Conservation (phyloP, 306 rosid genomes). For the Betula pendula region DNA sequence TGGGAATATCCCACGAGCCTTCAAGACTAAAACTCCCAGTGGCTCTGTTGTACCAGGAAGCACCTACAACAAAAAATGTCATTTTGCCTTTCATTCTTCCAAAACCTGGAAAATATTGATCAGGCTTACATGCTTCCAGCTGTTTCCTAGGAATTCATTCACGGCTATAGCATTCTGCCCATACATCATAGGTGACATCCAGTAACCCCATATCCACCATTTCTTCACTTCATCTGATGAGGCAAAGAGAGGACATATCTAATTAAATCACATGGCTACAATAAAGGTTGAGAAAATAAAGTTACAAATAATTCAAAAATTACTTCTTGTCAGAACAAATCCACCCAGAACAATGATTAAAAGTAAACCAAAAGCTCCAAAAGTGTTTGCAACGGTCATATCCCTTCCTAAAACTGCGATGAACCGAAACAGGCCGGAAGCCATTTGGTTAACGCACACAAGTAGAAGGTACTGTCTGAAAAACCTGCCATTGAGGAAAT, state of each 20-base stretch:
- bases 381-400: conserved; percentile 48
- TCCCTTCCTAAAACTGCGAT: conserved; percentile 46
- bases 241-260: not conserved
- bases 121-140: conserved; percentile 74
- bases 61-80: conserved; percentile 40
- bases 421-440: conserved; percentile 44
- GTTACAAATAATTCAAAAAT: not conserved
- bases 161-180: conserved; percentile 76
- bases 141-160: conserved; percentile 77
- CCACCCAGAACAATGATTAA: conserved; percentile 49
- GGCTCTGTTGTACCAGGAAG: conserved; percentile 64
- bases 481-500: conserved; percentile 32
- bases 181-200: conserved; percentile 84
- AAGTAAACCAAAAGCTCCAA: conserved; percentile 45
- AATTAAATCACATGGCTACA: too few relatives aligned
- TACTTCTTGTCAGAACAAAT: conserved; percentile 47
- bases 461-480: conserved; percentile 39
- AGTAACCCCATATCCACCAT: conserved; percentile 87
- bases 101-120: not conserved
- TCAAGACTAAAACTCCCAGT: conserved; percentile 67
- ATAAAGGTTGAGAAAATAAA: too few relatives aligned
- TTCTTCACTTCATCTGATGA: conserved; percentile 59
- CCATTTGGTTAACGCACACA: conserved; percentile 40
- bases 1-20: conserved; percentile 67
- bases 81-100: too few relatives aligned